Conservation (phyloP, 2,329 filamentous ascomycete genomes). For the Alternaria dauci region DNA sequence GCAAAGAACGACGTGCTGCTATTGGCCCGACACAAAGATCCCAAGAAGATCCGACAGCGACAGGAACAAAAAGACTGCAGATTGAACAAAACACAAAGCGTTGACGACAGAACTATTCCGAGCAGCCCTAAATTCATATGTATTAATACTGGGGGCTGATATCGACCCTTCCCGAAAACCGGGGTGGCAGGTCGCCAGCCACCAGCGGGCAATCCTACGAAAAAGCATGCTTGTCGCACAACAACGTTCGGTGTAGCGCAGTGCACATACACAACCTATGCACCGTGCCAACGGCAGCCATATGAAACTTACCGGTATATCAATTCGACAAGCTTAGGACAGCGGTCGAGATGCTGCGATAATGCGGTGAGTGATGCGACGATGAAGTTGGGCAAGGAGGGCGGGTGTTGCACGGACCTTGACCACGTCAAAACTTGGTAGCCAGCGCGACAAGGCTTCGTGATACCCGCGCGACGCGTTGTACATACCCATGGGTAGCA, state of each 20-base stretch:
- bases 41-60: constrained; percentile 1
- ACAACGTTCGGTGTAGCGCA: constrained; percentile 25
- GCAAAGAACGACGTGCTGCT: constrained; percentile 17
- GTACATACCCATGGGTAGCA: constrained; percentile 3
- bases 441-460: constrained; percentile 9
- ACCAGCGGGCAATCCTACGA: constrained; percentile 18
- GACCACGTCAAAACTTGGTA: constrained; percentile 5
- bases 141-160: constrained; percentile 17
- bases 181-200: constrained; percentile 37
- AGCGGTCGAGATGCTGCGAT: constrained; percentile 13
- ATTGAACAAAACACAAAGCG: constrained; percentile 15
- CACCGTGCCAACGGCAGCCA: constrained; percentile 20
- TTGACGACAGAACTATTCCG: constrained; percentile 22
- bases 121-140: constrained; percentile 16
- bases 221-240: constrained; percentile 40
- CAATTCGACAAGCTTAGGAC: constrained; percentile 17
- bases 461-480: constrained; percentile 13
- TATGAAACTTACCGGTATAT: constrained; percentile 24
- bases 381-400: background rate
- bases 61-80: constrained; percentile 10
- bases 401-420: constrained; percentile 18
- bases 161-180: constrained; percentile 17
- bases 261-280: constrained; percentile 24
- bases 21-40: constrained; percentile 17
- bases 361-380: constrained; percentile 15